Conservation (phyloP, 352 stramenopile species). For the Aphanomyces stellatus region DNA sequence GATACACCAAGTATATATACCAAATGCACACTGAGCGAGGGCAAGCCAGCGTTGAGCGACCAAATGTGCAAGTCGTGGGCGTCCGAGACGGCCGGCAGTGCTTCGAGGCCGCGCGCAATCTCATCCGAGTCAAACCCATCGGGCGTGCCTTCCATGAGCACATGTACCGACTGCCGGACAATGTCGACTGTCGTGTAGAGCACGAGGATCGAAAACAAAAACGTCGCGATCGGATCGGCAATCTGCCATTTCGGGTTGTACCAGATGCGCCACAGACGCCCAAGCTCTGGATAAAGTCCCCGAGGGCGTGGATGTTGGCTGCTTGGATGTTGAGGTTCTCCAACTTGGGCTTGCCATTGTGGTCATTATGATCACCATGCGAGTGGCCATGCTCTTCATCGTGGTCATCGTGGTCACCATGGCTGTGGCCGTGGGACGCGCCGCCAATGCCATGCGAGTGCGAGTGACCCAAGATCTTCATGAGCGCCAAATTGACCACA, state of each 20-base stretch:
- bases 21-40: slow-evolving; percentile 91
- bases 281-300: slow-evolving; percentile 95
- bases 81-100: slow-evolving; percentile 78
- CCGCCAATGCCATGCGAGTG: slow-evolving; percentile 51
- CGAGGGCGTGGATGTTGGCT: slow-evolving; percentile 96
- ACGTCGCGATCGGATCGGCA: slow-evolving; percentile 95
- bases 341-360: slow-evolving; percentile 32
- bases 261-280: slow-evolving; percentile 98
- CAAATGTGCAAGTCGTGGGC: slow-evolving; percentile 98
- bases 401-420: slow-evolving; percentile 30
- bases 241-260: slow-evolving; percentile 94
- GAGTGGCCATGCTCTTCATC: slow-evolving; percentile 24
- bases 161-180: slow-evolving; percentile 83
- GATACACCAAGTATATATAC: slow-evolving; percentile 18
- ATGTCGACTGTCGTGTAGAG: slow-evolving; percentile 90
- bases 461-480: slow-evolving; percentile 85
- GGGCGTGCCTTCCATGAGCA: slow-evolving; percentile 95
- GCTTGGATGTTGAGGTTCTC: slow-evolving; percentile 94
- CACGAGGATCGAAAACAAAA: slow-evolving; percentile 96
- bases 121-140: slow-evolving; percentile 81
- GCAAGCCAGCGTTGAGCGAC: slow-evolving; percentile 88
- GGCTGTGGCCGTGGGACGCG: slow-evolving; percentile 32
- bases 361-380: slow-evolving; percentile 22
- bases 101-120: slow-evolving; percentile 71
- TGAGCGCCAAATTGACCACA: slow-evolving; percentile 94